phyloP scores from a whole-genome alignment of 108 stramenopile genomes.

The Poteriospumella lacustris region DNA sequence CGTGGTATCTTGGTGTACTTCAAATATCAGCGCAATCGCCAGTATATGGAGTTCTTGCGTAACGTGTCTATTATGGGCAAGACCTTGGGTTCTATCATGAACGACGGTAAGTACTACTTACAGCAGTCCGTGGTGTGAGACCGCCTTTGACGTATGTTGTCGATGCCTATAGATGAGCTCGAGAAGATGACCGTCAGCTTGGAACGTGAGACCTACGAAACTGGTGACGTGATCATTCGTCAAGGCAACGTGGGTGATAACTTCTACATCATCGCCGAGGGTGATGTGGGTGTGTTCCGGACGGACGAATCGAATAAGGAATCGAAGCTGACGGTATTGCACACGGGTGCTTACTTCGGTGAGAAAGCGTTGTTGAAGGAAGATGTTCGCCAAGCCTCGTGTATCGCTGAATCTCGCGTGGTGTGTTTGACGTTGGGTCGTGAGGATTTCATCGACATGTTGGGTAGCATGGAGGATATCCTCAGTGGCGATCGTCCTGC shows the following conservation, averaged over 20 bases:
- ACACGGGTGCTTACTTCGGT: constrained; percentile 16
- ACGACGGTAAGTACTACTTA: background rate
- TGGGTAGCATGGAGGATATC: constrained; percentile 65
- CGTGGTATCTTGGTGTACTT: constrained; percentile 53
- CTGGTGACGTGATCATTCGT: constrained; percentile 64
- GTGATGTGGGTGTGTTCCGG: constrained; percentile 60
- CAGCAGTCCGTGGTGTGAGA: too few relatives aligned
- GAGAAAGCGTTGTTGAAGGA: constrained; percentile 87
- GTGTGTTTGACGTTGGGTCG: constrained; percentile 41
- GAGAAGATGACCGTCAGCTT: constrained; percentile 61
- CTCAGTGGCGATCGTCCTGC: constrained; percentile 22
- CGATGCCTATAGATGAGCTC: constrained; percentile 55
- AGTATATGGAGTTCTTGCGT: constrained; percentile 66
- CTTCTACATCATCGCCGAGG: constrained; percentile 54
- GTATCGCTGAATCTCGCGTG: constrained; percentile 34
- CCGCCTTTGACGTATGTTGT: too few relatives aligned
- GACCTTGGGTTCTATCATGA: background rate
- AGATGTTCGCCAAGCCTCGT: constrained; percentile 53
- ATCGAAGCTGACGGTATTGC: constrained; percentile 34
- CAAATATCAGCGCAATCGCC: constrained; percentile 42
- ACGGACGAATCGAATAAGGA: constrained; percentile 66
- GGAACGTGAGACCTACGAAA: constrained; percentile 49
- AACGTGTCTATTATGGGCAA: constrained; percentile 36
- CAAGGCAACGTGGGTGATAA: constrained; percentile 71
- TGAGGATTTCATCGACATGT: constrained; percentile 65